Evolutionary conservation across 2,329 filamentous ascomycete genomes (phyloP).

Genomic region (Trichophyton mentagrophytes): DNA sequence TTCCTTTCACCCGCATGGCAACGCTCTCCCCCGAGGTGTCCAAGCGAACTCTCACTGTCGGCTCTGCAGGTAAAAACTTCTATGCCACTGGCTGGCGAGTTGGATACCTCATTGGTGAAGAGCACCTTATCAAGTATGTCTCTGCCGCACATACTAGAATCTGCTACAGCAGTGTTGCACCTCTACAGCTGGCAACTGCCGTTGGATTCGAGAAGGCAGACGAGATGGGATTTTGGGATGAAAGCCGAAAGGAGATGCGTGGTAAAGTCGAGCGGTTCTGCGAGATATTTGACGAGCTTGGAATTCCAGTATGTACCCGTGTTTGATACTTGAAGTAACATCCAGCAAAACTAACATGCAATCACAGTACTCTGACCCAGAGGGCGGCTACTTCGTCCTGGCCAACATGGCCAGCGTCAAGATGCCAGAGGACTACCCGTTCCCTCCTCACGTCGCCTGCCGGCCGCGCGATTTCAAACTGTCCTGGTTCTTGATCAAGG

Average conservation of each 20-base stretch:
- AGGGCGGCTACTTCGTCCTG: conserved; percentile 94
- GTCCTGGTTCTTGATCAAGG: conserved; percentile 91
- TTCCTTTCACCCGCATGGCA: conserved; percentile 83
- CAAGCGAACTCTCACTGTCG: conserved; percentile 78
- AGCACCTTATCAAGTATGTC: conserved; percentile 81
- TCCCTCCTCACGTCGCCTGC: conserved; percentile 75
- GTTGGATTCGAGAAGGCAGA: conserved; percentile 91
- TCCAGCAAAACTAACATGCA: background rate
- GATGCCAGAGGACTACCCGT: conserved; percentile 70
- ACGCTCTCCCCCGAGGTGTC: conserved; percentile 85
- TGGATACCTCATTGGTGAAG: conserved; percentile 83
- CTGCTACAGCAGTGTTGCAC: conserved; percentile 87
- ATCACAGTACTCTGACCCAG: conserved; percentile 64
- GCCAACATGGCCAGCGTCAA: conserved; percentile 85
- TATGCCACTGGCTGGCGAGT: conserved; percentile 97
- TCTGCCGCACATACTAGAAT: conserved; percentile 88
- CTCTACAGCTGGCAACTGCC: conserved; percentile 84
- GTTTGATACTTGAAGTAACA: no score
- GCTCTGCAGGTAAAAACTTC: conserved; percentile 95
- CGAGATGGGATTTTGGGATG: conserved; percentile 71
- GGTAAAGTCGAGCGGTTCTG: conserved; percentile 80
- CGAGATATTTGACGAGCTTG: conserved; percentile 61
- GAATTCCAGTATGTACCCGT: conserved; percentile 41
- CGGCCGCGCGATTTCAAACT: conserved; percentile 89
- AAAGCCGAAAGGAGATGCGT: conserved; percentile 76